Base-by-base conservation (phyloP, 176 grass and related monocot species). In the Musa itinerans region DNA sequence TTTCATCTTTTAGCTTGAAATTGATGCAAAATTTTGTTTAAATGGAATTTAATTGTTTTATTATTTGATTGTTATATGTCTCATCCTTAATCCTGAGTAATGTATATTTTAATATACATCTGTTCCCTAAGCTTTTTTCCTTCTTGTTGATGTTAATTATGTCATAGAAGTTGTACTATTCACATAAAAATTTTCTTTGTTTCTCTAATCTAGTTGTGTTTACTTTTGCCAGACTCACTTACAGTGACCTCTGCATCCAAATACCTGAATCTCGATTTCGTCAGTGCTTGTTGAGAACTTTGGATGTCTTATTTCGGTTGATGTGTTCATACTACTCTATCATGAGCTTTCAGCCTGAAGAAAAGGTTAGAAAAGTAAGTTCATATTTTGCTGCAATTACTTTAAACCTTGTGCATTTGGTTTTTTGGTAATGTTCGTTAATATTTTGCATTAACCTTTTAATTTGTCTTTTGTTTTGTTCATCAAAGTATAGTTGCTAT, bases 241-340 rank as follows among this genome's bases (percentile, higher is more conserved):
- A 94, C 73, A 99, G 90, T 78, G 95, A 99, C 87, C 82, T 99
- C 65, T 99, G 95, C 83, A 88, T 79, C 86, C 91, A 91, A 85
- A 71, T 99, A 73, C 95, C 88, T 79, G 95, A 99, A 79, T 83
- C 90, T 65, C 93, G 89, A 85, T 86, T 99, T 78, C 86, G 95
- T n/a, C 68, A 86, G 64, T 94, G 90, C 73, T 91, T 99, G 75
- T 91, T 99, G 77, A 94, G 77, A 94, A 91, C 90, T 80, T 86
- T 99, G 25, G 86, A 89, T 81, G 83, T 63, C 66, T 79, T 93
- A 82, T 99, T 94, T 91, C 87, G 71, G 65, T 85, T 93, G 75
- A 99, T 99, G 82, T 83, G 83, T 73, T 99, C 95, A 74, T 99
- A 91, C 81, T 91, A 93, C 73, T 86, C 84, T 76, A 94, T 99